A percentile compares a stretch with the other conserved stretches of the same genome.
Conservation (phyloP, 306 rosid species). For the Prunus padus region DNA sequence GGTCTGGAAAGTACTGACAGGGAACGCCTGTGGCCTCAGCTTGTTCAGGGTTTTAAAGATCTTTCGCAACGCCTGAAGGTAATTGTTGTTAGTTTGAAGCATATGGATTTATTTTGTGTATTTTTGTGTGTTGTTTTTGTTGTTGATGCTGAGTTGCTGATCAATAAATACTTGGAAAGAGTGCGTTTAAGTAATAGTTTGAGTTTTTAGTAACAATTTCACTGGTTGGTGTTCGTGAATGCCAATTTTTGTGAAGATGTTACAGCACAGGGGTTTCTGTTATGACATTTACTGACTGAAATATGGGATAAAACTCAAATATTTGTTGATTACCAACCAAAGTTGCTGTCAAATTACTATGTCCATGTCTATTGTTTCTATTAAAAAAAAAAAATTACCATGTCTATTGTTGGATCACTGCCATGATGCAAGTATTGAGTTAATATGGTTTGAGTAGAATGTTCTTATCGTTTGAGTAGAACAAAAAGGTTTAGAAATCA, state of each 20-base stretch:
- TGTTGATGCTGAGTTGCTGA: neutral
- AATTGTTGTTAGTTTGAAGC: slow-evolving; percentile 15
- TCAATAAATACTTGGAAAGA: neutral
- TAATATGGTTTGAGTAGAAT: neutral
- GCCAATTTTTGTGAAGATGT: neutral
- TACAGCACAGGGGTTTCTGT: neutral
- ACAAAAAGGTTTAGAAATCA: neutral
- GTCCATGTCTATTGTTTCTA: no score
- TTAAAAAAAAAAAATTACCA: no score
- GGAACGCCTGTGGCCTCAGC: slow-evolving; percentile 97
- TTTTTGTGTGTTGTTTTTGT: neutral
- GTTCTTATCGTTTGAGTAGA: neutral
- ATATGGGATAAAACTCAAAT: neutral
- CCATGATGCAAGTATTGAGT: neutral
- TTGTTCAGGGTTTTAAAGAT: slow-evolving; percentile 86
- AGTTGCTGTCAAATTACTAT: neutral
- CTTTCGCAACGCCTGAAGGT: slow-evolving; percentile 94
- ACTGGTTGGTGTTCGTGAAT: neutral
- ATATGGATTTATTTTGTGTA: neutral
- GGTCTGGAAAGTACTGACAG: slow-evolving; percentile 90
- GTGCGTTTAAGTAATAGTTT: neutral
- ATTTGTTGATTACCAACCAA: neutral
- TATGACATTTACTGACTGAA: neutral
- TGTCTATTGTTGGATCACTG: neutral
- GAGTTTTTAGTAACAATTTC: neutral